Base-by-base conservation (phyloP, 140 eudicot genomes). In the Senecio squalidus region DNA sequence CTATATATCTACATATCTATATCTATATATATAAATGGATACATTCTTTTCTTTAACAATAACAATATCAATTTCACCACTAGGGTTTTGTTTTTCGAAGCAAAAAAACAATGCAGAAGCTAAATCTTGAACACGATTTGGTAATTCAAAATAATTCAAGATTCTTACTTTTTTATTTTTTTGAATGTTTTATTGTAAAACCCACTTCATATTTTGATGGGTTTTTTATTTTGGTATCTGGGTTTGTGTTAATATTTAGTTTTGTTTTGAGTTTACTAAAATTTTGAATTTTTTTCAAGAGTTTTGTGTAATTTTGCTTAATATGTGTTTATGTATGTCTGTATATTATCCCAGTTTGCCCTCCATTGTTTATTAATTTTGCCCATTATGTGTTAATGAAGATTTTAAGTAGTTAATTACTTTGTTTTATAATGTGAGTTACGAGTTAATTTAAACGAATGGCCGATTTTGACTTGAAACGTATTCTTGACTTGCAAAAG, bases 121-220 rank as follows among this genome's bases (percentile, higher is more conserved):
- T 78, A 68, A 60, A 73, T 72, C 73, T 74, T 3, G 71, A 60
- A 23, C 74, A 55, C 66, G 70, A 78, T 68, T 62, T 73, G 83
- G 83, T 77, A 69, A 66, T 44, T 16, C 23, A 7, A 27, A n/a
- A n/a, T n/a, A n/a, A n/a, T n/a, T 21, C 45, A 39, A 23, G 5
- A 20, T 9, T 6, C 44, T 16, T 38, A 27, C 52, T 57, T 57
- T 49, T 55, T 68, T 0, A 1, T 55, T 48, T 65, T 65, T 23
- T 22, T 29, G 29, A 55, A 64, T 16, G 13, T 64, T 29, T 2
- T 43, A n/a, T 22, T 22, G 60, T 10, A 39, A n/a, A 56, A 39
- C 72, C 62, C 67, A 64, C 39, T 53, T 72, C 28, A 59, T 13
- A 38, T 46, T 8, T 59, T 49, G 74, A 69, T 69, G 67, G 74